These are phyloP conservation scores for Adiantum capillusveneris DNA, from an alignment of 75 land plant species.

Conservation along the genomic window DNA sequence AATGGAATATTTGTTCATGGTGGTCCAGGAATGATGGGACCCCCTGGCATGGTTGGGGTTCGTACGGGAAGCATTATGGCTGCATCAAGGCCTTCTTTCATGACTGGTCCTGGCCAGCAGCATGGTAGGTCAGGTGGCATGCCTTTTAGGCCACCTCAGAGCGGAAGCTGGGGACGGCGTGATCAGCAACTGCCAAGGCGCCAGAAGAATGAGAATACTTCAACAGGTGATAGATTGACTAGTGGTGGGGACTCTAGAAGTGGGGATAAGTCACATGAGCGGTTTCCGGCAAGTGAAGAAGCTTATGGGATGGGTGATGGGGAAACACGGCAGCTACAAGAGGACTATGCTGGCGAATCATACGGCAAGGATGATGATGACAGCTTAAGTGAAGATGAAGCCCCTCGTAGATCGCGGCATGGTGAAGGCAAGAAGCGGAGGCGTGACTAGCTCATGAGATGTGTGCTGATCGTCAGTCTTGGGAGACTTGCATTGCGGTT, in stretches of 20 bases:
- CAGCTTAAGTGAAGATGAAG: conserved; percentile 96
- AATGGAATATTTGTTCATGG: conserved; percentile 42
- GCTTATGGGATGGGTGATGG: conserved; percentile 10
- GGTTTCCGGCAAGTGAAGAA: conserved; percentile 15
- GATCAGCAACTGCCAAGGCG: conserved; percentile 32
- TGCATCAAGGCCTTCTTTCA: conserved; percentile 52
- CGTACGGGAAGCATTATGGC: conserved; percentile 27
- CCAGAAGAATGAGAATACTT: conserved; percentile 28
- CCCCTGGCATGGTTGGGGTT: conserved; percentile 52
- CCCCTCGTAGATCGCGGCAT: conserved; percentile 86
- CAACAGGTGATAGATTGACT: conserved; percentile 24
- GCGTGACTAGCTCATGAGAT: conserved; percentile 38
- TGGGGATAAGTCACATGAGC: conserved; percentile 17
- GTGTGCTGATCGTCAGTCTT: too few relatives aligned
- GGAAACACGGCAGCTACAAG: neutral
- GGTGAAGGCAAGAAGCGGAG: conserved; percentile 75
- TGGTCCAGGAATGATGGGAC: conserved; percentile 60
- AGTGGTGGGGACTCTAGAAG: conserved; percentile 39
- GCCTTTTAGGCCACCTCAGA: conserved; percentile 41
- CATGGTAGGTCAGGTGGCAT: conserved; percentile 47
- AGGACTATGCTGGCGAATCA: conserved; percentile 3
- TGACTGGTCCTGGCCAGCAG: conserved; percentile 39
- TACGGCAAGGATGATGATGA: conserved; percentile 47
- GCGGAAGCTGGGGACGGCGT: conserved; percentile 34
- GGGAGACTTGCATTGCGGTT: too few relatives aligned